phyloP scores from a whole-genome alignment of 129 eudicot species.

The Cynara cardunculus region DNA sequence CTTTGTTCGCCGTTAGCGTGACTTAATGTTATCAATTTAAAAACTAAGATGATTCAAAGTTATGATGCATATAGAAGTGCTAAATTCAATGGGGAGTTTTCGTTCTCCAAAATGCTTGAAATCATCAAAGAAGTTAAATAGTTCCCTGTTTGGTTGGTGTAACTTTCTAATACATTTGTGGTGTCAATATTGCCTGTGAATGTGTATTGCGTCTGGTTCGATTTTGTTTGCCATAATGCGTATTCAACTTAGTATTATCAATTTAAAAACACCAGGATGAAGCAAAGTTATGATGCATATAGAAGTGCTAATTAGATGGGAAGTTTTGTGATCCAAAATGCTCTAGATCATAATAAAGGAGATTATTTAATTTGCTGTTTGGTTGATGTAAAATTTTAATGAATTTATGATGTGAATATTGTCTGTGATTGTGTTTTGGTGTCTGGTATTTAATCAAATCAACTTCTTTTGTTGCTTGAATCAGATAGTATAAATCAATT shows the following conservation, averaged over 20 bases:
- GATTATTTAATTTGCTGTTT: neutral
- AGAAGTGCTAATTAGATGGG: neutral
- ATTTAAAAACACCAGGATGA: neutral
- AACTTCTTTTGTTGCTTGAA: neutral
- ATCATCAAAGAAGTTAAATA: neutral
- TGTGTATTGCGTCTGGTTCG: neutral
- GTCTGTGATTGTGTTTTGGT: constrained; percentile 1
- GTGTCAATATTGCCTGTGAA: neutral
- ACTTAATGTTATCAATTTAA: neutral
- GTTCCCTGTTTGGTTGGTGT: neutral
- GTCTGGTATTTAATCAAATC: neutral
- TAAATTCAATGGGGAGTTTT: neutral
- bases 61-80: neutral
- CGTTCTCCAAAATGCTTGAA: neutral
- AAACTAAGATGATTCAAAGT: neutral
- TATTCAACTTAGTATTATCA: too few species aligned
- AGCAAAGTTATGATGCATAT: neutral
- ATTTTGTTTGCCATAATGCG: neutral
- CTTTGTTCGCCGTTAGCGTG: neutral
- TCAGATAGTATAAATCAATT: neutral
- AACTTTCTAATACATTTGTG: neutral
- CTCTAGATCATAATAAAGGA: neutral
- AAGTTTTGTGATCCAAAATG: neutral
- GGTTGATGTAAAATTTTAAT: neutral
- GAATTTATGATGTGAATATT: neutral